These are phyloP conservation scores for Cordyceps farinosa DNA, from an alignment of 2,329 filamentous ascomycete genomes.

Conservation along the genomic window DNA sequence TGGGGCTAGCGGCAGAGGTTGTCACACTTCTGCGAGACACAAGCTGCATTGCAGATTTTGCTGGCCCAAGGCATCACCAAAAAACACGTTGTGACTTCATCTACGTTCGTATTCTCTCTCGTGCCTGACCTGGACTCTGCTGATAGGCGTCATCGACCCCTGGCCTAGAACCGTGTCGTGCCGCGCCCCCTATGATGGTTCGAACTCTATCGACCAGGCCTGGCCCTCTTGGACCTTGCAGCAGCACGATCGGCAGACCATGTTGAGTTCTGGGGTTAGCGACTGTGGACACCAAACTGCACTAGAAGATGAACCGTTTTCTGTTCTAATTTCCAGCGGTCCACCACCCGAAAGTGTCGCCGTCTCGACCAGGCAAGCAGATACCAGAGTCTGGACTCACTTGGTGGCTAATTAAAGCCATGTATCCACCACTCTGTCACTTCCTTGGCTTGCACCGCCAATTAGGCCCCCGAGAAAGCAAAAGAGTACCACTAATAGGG, in stretches of 20 bases:
- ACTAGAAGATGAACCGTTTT: slow-evolving; percentile 15
- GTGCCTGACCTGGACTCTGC: too few species aligned
- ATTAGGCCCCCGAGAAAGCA: background rate
- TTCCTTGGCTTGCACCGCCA: background rate
- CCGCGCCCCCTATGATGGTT: background rate
- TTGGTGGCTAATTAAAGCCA: background rate
- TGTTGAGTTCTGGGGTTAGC: slow-evolving; percentile 10
- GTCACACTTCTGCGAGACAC: slow-evolving; percentile 13
- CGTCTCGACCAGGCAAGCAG: background rate
- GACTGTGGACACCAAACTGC: background rate
- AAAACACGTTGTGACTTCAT: background rate
- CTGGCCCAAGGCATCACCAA: slow-evolving; percentile 8
- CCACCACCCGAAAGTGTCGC: background rate
- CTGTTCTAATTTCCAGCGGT: slow-evolving; percentile 8
- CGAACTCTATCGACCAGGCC: slow-evolving; percentile 8
- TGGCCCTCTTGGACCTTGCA: background rate
- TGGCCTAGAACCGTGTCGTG: background rate
- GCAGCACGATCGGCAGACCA: slow-evolving; percentile 14
- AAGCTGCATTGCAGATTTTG: slow-evolving; percentile 16
- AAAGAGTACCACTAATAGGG: background rate
- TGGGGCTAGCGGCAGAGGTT: background rate
- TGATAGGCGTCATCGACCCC: background rate
- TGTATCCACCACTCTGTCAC: slow-evolving; percentile 10
- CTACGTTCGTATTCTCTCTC: background rate
- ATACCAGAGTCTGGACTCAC: slow-evolving; percentile 1